phyloP scores from a whole-genome alignment of 2,329 filamentous ascomycete genomes.

The Penicillium frequentans region DNA sequence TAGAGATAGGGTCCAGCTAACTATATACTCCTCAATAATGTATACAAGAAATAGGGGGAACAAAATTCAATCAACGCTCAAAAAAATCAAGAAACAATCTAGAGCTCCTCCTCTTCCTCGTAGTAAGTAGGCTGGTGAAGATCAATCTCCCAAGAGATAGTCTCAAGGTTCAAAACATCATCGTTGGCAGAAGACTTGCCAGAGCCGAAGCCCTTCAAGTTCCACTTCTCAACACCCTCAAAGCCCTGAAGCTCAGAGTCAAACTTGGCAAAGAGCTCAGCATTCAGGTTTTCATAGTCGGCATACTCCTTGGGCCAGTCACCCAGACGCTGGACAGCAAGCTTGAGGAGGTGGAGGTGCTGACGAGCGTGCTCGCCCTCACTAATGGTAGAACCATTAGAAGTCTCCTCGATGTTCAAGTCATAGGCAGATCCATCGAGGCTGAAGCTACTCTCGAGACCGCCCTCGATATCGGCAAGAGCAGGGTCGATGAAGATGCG shows the following conservation, averaged over 20 bases:
- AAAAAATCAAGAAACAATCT: neutral
- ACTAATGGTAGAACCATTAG: slow-evolving; percentile 16
- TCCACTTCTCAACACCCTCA: slow-evolving; percentile 51
- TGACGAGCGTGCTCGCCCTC: slow-evolving; percentile 35
- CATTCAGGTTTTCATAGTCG: slow-evolving; percentile 51
- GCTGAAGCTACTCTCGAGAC: slow-evolving; percentile 21
- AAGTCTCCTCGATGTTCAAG: slow-evolving; percentile 20
- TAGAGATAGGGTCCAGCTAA: slow-evolving; percentile 2
- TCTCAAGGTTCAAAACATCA: slow-evolving; percentile 24
- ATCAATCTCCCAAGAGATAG: slow-evolving; percentile 28
- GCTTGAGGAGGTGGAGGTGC: slow-evolving; percentile 41
- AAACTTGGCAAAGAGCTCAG: slow-evolving; percentile 41
- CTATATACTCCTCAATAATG: neutral
- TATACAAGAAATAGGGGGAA: neutral
- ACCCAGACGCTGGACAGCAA: slow-evolving; percentile 41
- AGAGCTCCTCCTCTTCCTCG: slow-evolving; percentile 19
- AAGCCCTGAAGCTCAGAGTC: slow-evolving; percentile 38
- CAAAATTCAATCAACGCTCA: neutral
- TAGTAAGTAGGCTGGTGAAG: neutral
- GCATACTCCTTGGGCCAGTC: slow-evolving; percentile 48
- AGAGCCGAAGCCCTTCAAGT: slow-evolving; percentile 45
- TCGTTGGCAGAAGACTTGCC: slow-evolving; percentile 48
- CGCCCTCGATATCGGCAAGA: slow-evolving; percentile 30
- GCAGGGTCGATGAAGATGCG: slow-evolving; percentile 35
- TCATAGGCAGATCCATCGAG: slow-evolving; percentile 22